These are phyloP conservation scores for Cyclotella kingstonii DNA, from an alignment of 108 stramenopile genomes.

Conservation along the genomic window DNA sequence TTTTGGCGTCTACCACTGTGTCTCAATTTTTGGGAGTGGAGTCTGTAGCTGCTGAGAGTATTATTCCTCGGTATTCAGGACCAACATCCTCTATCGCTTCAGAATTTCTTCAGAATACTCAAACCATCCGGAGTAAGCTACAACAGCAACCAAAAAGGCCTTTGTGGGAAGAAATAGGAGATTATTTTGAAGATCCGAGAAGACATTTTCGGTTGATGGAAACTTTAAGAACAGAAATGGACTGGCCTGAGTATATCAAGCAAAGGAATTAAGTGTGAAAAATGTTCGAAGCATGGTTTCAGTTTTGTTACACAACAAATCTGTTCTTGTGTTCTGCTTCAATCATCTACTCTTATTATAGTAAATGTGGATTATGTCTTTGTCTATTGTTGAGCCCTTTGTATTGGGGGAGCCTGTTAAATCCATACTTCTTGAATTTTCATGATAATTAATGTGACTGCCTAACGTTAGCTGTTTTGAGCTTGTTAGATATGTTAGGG, in stretches of 20 bases:
- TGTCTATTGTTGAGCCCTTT: no score
- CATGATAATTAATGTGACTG: no score
- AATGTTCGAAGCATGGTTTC: no score
- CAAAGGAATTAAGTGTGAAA: slow-evolving; percentile 27
- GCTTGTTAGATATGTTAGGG: no score
- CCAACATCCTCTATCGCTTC: slow-evolving; percentile 20
- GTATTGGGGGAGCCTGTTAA: no score
- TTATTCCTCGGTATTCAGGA: slow-evolving; percentile 23
- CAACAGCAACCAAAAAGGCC: slow-evolving; percentile 31
- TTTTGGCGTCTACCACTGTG: slow-evolving; percentile 82
- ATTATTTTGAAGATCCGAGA: slow-evolving; percentile 86
- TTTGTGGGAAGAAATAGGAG: slow-evolving; percentile 89
- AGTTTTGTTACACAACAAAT: no score
- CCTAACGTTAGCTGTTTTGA: no score
- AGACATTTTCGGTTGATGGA: slow-evolving; percentile 82
- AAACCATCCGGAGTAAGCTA: slow-evolving; percentile 1
- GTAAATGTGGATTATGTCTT: no score
- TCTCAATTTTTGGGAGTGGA: slow-evolving; percentile 86
- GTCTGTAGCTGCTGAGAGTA: slow-evolving; percentile 79
- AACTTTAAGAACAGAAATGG: slow-evolving; percentile 66
- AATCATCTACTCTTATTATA: no score
- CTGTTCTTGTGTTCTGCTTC: no score
- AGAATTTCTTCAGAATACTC: slow-evolving; percentile 20
- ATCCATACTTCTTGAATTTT: no score
- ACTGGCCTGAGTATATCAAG: slow-evolving; percentile 77